These are phyloP conservation scores for Cenchrus americanus DNA, from an alignment of 176 grass and related monocot species.

Conservation along the genomic window DNA sequence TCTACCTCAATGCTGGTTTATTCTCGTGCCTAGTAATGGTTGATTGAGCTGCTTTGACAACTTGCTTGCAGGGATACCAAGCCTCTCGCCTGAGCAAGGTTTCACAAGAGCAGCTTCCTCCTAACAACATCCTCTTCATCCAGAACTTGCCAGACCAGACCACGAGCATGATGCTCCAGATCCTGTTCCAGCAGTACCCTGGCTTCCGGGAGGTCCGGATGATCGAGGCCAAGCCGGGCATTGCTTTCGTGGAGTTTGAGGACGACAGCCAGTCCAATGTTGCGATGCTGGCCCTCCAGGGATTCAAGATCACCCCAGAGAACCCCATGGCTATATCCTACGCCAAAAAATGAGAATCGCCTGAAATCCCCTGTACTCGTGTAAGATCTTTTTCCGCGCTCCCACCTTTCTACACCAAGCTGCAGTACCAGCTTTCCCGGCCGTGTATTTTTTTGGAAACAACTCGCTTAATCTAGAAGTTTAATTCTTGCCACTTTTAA, in stretches of 20 bases:
- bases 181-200: conserved; percentile 97
- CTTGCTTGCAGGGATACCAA: conserved; percentile 56
- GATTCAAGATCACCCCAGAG: conserved; percentile 92
- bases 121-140: conserved; percentile 94
- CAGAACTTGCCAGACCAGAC: conserved; percentile 91
- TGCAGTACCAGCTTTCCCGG: conserved; percentile 26
- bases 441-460: conserved; percentile 49
- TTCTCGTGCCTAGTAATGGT: conserved; percentile 2
- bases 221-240: conserved; percentile 89
- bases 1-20: conserved; percentile 7
- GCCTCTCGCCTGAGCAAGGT: conserved; percentile 50
- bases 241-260: conserved; percentile 89
- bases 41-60: conserved; percentile 23
- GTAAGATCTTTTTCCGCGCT: conserved; percentile 29
- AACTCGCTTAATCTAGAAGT: conserved; percentile 37
- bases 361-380: conserved; percentile 17
- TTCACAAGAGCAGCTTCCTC: conserved; percentile 60
- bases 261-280: conserved; percentile 79
- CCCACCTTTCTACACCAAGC: conserved; percentile 20
- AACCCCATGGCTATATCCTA: conserved; percentile 85
- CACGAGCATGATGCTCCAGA: conserved; percentile 89
- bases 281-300: conserved; percentile 93
- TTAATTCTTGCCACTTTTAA: conserved; percentile 38
- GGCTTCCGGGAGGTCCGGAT: conserved; percentile 94
- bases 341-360: conserved; percentile 77